These are phyloP conservation scores for Ceratobasidium sp. DNA, from an alignment of 1,284 basidiomycete genomes.

Conservation along the genomic window DNA sequence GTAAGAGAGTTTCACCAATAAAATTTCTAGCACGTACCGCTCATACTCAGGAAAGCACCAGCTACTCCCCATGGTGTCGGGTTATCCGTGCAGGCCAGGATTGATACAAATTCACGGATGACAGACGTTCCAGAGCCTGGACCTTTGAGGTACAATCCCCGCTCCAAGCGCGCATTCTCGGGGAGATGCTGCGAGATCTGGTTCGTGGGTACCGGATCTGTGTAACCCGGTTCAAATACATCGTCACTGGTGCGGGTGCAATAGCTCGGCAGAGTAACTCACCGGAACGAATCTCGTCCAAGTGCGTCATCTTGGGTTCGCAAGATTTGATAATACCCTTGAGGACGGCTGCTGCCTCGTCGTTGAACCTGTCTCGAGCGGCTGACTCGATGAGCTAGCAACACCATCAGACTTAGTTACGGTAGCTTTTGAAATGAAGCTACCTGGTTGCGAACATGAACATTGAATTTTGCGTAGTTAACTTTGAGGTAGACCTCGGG, in stretches of 20 bases:
- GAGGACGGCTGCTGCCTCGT: constrained; percentile 77
- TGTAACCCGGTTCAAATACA: neutral
- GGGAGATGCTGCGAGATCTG: constrained; percentile 72
- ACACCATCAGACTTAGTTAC: constrained; percentile 31
- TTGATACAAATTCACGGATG: constrained; percentile 80
- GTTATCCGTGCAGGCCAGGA: constrained; percentile 83
- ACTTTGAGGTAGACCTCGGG: constrained; percentile 82
- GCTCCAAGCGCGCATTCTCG: constrained; percentile 61
- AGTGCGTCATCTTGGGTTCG: constrained; percentile 70
- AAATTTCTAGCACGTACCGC: constrained; percentile 50
- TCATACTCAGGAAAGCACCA: constrained; percentile 56
- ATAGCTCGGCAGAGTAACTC: constrained; percentile 46
- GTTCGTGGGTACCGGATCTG: constrained; percentile 73
- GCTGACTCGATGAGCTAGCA: constrained; percentile 76
- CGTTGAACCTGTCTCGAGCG: constrained; percentile 82
- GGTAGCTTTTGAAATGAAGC: constrained; percentile 49
- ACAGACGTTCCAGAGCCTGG: constrained; percentile 60
- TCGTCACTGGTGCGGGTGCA: constrained; percentile 12
- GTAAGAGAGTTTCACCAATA: constrained; percentile 47
- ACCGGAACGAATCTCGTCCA: constrained; percentile 78
- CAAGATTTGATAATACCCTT: constrained; percentile 78
- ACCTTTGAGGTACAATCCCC: constrained; percentile 53
- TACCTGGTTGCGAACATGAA: constrained; percentile 90
- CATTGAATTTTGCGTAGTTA: constrained; percentile 89
- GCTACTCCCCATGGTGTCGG: constrained; percentile 76